A percentile compares a stretch with the other conserved stretches of the same genome.
These are phyloP conservation scores for Colletotrichum musae DNA, from an alignment of 2,329 filamentous ascomycete genomes.

Conservation along the genomic window DNA sequence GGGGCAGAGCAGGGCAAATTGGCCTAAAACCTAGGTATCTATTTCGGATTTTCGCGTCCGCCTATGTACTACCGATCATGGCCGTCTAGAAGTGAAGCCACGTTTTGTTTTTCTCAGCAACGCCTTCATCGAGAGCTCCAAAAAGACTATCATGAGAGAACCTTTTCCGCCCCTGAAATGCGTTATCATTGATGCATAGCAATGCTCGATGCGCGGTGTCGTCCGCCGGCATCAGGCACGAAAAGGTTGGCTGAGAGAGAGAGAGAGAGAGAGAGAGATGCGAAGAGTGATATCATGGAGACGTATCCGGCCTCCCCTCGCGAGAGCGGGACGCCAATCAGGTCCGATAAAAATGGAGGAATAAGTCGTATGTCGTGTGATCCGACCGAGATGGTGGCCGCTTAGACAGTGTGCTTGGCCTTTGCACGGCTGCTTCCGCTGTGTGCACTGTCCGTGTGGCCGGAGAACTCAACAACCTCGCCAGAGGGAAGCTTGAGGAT, in stretches of 20 bases:
- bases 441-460: constrained; percentile 94
- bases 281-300: constrained; percentile 35
- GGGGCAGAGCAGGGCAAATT: constrained; percentile 11
- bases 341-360: constrained; percentile 33
- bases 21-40: constrained; percentile 42
- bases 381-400: constrained; percentile 3
- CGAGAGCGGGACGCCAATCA: constrained; percentile 16
- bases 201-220: constrained; percentile 23
- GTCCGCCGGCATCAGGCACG: constrained; percentile 26
- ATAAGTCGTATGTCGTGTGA: constrained; percentile 28
- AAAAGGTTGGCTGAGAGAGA: constrained; percentile 31
- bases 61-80: constrained; percentile 41
- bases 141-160: constrained; percentile 38
- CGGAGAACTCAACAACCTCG: constrained; percentile 93
- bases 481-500: constrained; percentile 83
- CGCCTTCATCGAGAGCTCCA: constrained; percentile 40
- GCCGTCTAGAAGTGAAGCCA: constrained; percentile 40
- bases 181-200: constrained; percentile 41
- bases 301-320: constrained; percentile 26
- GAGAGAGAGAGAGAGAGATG: constrained; percentile 31
- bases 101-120: constrained; percentile 39
- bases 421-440: constrained; percentile 95
- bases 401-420: constrained; percentile 90
- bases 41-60: constrained; percentile 39
- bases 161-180: constrained; percentile 40